Percentiles rank a stretch among this genome's conserved stretches.
Conservation (phyloP, 164 flowering plant genomes). For the Litsea cubeba region DNA sequence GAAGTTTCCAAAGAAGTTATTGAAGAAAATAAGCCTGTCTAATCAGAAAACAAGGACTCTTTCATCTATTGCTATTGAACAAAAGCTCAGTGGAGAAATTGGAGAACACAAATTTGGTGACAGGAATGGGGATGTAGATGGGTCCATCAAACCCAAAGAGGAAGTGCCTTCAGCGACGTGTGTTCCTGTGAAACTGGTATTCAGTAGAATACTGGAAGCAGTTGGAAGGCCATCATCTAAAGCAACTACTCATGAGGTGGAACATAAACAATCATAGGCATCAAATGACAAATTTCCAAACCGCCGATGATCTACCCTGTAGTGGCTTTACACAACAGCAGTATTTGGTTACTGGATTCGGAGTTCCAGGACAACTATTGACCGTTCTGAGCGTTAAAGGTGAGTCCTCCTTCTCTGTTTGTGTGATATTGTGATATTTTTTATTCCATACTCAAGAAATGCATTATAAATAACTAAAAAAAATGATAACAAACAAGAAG, state of each 20-base stretch:
- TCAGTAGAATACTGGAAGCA: constrained; percentile 86
- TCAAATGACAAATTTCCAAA: constrained; percentile 9
- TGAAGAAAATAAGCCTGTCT: constrained; percentile 51
- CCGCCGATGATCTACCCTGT: background rate
- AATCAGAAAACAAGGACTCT: constrained; percentile 75
- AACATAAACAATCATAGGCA: constrained; percentile 26
- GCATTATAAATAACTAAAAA: too few relatives aligned
- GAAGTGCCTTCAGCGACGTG: constrained; percentile 63
- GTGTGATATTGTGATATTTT: background rate
- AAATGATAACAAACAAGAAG: background rate
- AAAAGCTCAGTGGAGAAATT: constrained; percentile 25
- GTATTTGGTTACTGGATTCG: constrained; percentile 2
- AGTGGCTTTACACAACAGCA: background rate
- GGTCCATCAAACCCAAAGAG: constrained; percentile 41
- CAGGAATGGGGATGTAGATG: constrained; percentile 25
- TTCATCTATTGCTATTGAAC: constrained; percentile 63
- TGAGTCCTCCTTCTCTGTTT: constrained; percentile 5
- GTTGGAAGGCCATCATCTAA: constrained; percentile 60
- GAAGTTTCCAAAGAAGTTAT: constrained; percentile 40
- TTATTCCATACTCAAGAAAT: background rate
- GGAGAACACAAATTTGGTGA: constrained; percentile 16
- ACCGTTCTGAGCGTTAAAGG: constrained; percentile 4
- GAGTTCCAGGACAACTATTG: constrained; percentile 3
- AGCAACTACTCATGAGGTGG: constrained; percentile 31
- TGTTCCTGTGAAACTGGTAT: constrained; percentile 86